Evolutionary conservation across 805 yeast species (phyloP).

Genomic region (Suhomyces emberorum): DNA sequence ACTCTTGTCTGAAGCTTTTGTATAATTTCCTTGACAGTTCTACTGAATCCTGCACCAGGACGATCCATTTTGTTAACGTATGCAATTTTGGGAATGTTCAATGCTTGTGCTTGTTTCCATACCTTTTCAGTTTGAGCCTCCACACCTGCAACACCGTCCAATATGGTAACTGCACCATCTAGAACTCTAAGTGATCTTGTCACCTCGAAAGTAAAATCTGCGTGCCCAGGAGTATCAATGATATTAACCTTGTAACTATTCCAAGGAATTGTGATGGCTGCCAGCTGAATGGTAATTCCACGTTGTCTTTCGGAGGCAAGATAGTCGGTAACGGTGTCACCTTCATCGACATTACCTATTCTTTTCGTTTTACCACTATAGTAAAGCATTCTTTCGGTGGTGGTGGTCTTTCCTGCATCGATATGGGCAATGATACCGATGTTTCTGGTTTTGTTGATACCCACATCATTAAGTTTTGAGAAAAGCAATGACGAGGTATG

Average conservation of each 20-base stretch:
- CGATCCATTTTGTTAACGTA: constrained; percentile 96
- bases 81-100: constrained; percentile 70
- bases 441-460: constrained; percentile 55
- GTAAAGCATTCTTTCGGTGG: constrained; percentile 93
- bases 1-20: constrained; percentile 71
- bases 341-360: constrained; percentile 93
- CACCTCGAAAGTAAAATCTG: constrained; percentile 95
- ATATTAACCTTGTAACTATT: constrained; percentile 70
- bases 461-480: constrained; percentile 24
- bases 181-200: constrained; percentile 82
- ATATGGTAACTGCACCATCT: constrained; percentile 89
- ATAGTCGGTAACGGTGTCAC: constrained; percentile 94
- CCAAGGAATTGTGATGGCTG: constrained; percentile 93
- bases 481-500: neutral
- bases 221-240: constrained; percentile 98
- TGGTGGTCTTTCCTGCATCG: constrained; percentile 98
- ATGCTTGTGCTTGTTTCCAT: constrained; percentile 78
- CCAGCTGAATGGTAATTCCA: constrained; percentile 95
- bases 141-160: constrained; percentile 97
- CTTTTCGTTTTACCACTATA: constrained; percentile 76
- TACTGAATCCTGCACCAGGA: constrained; percentile 89
- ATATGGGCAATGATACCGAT: constrained; percentile 98
- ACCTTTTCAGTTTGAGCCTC: constrained; percentile 98
- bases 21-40: constrained; percentile 84
- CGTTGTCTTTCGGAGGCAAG: constrained; percentile 85